These are phyloP conservation scores for Pichia thaimueangensis DNA, from an alignment of 805 yeast species.

Conservation along the genomic window DNA sequence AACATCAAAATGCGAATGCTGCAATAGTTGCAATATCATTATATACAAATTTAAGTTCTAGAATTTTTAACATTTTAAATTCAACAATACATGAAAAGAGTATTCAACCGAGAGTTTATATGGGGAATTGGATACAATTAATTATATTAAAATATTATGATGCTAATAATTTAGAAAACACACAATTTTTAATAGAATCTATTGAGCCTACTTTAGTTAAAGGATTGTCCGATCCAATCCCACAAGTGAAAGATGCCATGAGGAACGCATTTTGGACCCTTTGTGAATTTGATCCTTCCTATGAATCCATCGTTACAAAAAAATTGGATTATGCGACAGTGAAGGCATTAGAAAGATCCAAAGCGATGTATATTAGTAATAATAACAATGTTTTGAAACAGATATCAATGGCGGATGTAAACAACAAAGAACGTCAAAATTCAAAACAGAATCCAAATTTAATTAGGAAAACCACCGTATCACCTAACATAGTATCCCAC, in stretches of 20 bases:
- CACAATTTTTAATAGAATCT: conserved; percentile 32
- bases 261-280: conserved; percentile 71
- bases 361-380: conserved; percentile 32
- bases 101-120: conserved; percentile 60
- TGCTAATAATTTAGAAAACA: conserved; percentile 23
- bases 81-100: conserved; percentile 61
- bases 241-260: conserved; percentile 69
- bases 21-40: conserved; percentile 50
- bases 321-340: conserved; percentile 40
- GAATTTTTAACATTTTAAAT: conserved; percentile 44
- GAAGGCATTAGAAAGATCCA: conserved; percentile 56
- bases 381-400: background rate
- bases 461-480: background rate
- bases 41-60: conserved; percentile 46
- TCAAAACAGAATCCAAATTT: conserved; percentile 24
- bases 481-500: no score
- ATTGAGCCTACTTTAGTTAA: conserved; percentile 47
- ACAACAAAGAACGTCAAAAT: conserved; percentile 33
- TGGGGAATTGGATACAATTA: conserved; percentile 66
- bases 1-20: conserved; percentile 51
- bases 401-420: background rate
- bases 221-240: conserved; percentile 74
- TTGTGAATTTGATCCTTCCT: conserved; percentile 45
- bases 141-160: conserved; percentile 44
- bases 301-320: conserved; percentile 35